Evolutionary conservation across 768 basidiomycete species (phyloP).

Genomic region (Dictyophora rubrovolvata): DNA sequence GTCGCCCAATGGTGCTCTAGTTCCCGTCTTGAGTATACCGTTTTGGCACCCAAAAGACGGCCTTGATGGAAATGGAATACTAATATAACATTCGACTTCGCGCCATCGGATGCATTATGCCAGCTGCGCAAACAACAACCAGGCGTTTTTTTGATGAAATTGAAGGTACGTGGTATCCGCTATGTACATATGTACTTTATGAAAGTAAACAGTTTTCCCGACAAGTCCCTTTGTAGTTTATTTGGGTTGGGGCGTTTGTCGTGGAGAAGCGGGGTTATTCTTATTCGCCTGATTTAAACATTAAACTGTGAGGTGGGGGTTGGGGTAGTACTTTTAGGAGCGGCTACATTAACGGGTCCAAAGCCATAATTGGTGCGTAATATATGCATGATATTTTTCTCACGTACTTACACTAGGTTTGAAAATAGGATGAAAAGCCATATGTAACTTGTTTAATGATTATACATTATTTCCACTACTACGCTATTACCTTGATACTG

Average conservation of each 20-base stretch:
- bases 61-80: conserved; percentile 78
- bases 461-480: no score
- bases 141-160: conserved; percentile 54
- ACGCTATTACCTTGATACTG: no score
- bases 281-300: conserved; percentile 53
- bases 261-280: conserved; percentile 77
- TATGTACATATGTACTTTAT: neutral
- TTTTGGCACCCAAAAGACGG: conserved; percentile 72
- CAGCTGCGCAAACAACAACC: conserved; percentile 62
- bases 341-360: conserved; percentile 49
- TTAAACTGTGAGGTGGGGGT: conserved; percentile 68
- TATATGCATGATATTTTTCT: no score
- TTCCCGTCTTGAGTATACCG: conserved; percentile 43
- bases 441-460: no score
- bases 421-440: no score
- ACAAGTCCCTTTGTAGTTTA: conserved; percentile 43
- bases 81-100: conserved; percentile 46
- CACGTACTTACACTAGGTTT: no score
- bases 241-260: conserved; percentile 72
- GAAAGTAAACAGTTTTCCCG: conserved; percentile 18
- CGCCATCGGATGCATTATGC: conserved; percentile 73
- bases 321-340: conserved; percentile 69
- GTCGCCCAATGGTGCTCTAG: conserved; percentile 1
- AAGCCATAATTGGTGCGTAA: conserved; percentile 60
- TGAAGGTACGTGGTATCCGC: conserved; percentile 39